Evolutionary conservation across 2,329 filamentous ascomycete genomes (phyloP).

Genomic region (Neopestalotiopsis rosae): DNA sequence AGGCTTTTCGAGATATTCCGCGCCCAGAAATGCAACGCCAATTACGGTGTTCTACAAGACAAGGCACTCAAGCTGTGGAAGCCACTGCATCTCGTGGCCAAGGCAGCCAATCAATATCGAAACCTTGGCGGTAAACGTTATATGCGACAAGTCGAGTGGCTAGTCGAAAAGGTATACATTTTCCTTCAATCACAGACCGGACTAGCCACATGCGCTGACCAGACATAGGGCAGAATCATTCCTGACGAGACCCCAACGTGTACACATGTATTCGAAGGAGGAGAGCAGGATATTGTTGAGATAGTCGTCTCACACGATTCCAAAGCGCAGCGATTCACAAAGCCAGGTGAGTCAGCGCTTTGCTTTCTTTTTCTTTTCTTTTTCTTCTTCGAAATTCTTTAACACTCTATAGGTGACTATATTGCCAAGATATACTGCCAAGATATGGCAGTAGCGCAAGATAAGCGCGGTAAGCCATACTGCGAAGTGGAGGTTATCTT

Average conservation of each 20-base stretch:
- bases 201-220: too few species aligned
- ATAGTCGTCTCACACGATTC: not conserved
- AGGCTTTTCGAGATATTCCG: not conserved
- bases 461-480: not conserved
- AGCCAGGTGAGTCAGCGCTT: not conserved
- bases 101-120: not conserved
- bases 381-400: not conserved
- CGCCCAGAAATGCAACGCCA: not conserved
- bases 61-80: not conserved
- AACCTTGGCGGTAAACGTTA: not conserved
- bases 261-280: not conserved
- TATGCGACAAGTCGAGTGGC: not conserved
- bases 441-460: not conserved
- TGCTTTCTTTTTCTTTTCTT: not conserved
- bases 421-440: not conserved
- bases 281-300: not conserved
- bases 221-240: not conserved
- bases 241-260: not conserved
- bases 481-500: not conserved
- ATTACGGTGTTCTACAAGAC: not conserved
- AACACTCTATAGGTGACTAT: not conserved
- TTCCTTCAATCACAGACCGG: too few species aligned
- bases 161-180: not conserved
- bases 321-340: not conserved
- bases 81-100: not conserved